A percentile compares a stretch with the other conserved stretches of the same genome.
Conservation (phyloP, 129 eudicot species). For the Kitagawia praeruptora region DNA sequence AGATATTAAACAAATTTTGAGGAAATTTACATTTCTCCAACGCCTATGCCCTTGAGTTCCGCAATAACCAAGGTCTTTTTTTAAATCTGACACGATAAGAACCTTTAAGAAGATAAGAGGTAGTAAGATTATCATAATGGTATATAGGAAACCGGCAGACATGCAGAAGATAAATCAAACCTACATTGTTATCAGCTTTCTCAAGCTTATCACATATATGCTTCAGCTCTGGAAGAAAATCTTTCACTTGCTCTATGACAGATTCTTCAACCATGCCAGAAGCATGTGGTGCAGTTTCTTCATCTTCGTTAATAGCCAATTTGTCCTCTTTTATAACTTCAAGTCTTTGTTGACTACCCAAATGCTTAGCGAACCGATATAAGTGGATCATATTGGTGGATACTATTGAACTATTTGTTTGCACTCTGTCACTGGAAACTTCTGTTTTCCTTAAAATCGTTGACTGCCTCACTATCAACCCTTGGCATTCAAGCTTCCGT, state of each 20-base stretch:
- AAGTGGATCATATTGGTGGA: conserved; percentile 75
- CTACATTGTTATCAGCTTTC: conserved; percentile 76
- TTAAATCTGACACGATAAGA: conserved; percentile 69
- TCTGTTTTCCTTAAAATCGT: conserved; percentile 69
- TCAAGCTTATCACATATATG: conserved; percentile 79
- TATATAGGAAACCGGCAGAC: neutral
- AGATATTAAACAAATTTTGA: neutral
- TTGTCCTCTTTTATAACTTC: conserved; percentile 70
- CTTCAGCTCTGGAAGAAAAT: conserved; percentile 59
- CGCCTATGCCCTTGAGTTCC: conserved; percentile 61
- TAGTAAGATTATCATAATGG: conserved; percentile 5
- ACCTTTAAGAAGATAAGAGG: conserved; percentile 34
- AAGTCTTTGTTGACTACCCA: conserved; percentile 78
- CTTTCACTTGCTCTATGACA: conserved; percentile 40
- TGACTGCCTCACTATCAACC: conserved; percentile 79
- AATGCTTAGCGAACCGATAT: conserved; percentile 70
- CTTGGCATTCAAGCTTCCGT: conserved; percentile 67
- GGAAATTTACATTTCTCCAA: conserved; percentile 69
- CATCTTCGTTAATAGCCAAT: conserved; percentile 22
- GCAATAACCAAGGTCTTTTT: conserved; percentile 72
- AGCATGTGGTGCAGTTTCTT: conserved; percentile 32
- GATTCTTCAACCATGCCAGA: conserved; percentile 40
- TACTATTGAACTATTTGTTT: conserved; percentile 42
- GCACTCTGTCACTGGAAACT: conserved; percentile 33
- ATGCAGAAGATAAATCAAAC: neutral